phyloP scores from a whole-genome alignment of 192 early-diverging fungal species.

The Chytriomyces hyalinus region DNA sequence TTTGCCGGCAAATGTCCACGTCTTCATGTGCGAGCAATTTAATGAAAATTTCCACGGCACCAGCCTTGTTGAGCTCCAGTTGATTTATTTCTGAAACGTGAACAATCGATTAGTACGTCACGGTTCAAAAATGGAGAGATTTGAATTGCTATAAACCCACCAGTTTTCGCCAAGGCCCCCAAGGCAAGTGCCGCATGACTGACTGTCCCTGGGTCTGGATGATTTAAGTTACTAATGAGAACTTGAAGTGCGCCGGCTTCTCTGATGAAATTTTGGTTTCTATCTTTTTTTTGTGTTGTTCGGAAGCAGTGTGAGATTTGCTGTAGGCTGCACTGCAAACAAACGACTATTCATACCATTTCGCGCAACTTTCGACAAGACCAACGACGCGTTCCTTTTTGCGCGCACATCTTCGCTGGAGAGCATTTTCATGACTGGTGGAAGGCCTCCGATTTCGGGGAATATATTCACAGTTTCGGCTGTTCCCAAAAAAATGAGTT shows the following conservation, averaged over 20 bases:
- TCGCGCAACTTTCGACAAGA: conserved; percentile 43
- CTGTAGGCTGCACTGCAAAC: neutral
- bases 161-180: conserved; percentile 52
- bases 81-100: conserved; percentile 48
- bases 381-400: conserved; percentile 46
- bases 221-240: conserved; percentile 39
- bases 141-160: conserved; percentile 14
- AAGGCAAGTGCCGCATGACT: conserved; percentile 54
- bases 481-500: conserved; percentile 19
- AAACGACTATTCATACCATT: conserved; percentile 28
- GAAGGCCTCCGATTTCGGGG: conserved; percentile 46
- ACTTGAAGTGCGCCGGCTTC: conserved; percentile 49
- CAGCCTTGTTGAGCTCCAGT: conserved; percentile 55
- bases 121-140: neutral
- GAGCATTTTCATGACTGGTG: conserved; percentile 45
- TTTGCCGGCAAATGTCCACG: conserved; percentile 46
- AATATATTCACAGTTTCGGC: conserved; percentile 50
- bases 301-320: neutral
- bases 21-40: conserved; percentile 53
- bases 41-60: conserved; percentile 48
- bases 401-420: conserved; percentile 43
- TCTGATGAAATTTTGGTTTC: conserved; percentile 46
- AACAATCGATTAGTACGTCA: conserved; percentile 47
- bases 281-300: conserved; percentile 28
- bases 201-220: conserved; percentile 38